Evolutionary conservation across 768 basidiomycete species (phyloP).

Genomic region (Kwoniella heveanensis): DNA sequence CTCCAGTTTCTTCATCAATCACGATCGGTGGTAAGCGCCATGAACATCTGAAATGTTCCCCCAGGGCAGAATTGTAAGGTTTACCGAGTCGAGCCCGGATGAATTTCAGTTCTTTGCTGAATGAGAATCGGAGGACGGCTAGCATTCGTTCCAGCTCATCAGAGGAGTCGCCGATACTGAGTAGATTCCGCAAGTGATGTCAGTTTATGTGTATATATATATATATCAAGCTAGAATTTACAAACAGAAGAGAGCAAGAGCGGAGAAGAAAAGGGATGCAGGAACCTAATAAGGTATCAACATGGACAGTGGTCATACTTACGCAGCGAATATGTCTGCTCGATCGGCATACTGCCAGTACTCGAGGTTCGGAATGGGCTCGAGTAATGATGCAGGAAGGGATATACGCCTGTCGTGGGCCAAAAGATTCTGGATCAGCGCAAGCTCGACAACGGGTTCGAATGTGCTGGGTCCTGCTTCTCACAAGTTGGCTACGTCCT

Average conservation of each 20-base stretch:
- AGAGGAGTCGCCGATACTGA: slow-evolving; percentile 84
- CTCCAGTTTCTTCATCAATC: slow-evolving; percentile 50
- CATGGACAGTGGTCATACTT: too few species aligned
- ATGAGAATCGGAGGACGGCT: slow-evolving; percentile 81
- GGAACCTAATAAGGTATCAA: too few species aligned
- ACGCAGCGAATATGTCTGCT: slow-evolving; percentile 90
- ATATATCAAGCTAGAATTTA: not conserved
- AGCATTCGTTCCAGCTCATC: slow-evolving; percentile 95
- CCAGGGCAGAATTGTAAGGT: slow-evolving; percentile 62
- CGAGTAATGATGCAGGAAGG: slow-evolving; percentile 85
- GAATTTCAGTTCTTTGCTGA: slow-evolving; percentile 93
- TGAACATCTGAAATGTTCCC: slow-evolving; percentile 58
- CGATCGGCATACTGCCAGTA: slow-evolving; percentile 94
- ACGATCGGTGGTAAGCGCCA: slow-evolving; percentile 54
- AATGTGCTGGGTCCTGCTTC: too few species aligned
- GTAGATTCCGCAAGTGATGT: not conserved
- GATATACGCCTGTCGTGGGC: slow-evolving; percentile 72
- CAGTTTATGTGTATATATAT: too few species aligned
- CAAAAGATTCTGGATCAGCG: slow-evolving; percentile 4
- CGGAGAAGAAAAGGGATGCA: too few species aligned
- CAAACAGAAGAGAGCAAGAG: too few species aligned
- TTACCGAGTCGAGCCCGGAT: slow-evolving; percentile 90
- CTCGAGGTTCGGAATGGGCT: slow-evolving; percentile 93
- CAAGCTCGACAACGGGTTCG: not conserved
- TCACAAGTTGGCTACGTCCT: slow-evolving; percentile 76